A percentile compares a stretch with the other conserved stretches of the same genome.
These are phyloP conservation scores for Vicia villosa DNA, from an alignment of 306 rosid genomes.

Conservation along the genomic window DNA sequence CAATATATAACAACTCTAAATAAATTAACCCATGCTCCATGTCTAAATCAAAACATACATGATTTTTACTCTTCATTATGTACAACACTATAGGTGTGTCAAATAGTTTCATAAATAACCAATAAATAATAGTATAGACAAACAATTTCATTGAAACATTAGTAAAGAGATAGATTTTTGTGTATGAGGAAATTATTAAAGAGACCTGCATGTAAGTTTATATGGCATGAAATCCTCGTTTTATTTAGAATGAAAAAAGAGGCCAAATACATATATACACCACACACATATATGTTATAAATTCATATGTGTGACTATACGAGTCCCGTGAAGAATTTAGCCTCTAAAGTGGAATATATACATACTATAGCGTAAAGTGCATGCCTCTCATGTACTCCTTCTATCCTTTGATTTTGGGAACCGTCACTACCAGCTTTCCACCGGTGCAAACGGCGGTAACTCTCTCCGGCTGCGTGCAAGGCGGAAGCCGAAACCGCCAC, in stretches of 20 bases:
- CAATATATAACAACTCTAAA: too few species aligned
- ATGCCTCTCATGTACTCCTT: background rate
- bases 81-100: too few species aligned
- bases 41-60: too few species aligned
- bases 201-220: too few species aligned
- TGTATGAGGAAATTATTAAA: too few species aligned
- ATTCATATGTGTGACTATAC: background rate
- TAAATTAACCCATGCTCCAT: too few species aligned
- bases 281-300: background rate
- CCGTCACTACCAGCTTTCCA: conserved; percentile 56
- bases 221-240: conserved; percentile 14
- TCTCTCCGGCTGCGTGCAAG: conserved; percentile 51
- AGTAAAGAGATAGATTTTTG: too few species aligned
- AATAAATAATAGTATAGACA: too few species aligned
- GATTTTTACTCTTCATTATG: too few species aligned
- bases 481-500: conserved; percentile 59
- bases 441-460: conserved; percentile 46
- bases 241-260: conserved; percentile 25
- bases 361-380: background rate
- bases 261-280: background rate
- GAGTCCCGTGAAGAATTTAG: background rate
- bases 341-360: background rate
- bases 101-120: too few species aligned
- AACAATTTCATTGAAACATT: too few species aligned
- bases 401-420: conserved; percentile 44